Percentiles rank a stretch among this genome's conserved stretches.
These are phyloP conservation scores for Botryotinia calthae DNA, from an alignment of 2,329 filamentous ascomycete genomes.

Conservation along the genomic window DNA sequence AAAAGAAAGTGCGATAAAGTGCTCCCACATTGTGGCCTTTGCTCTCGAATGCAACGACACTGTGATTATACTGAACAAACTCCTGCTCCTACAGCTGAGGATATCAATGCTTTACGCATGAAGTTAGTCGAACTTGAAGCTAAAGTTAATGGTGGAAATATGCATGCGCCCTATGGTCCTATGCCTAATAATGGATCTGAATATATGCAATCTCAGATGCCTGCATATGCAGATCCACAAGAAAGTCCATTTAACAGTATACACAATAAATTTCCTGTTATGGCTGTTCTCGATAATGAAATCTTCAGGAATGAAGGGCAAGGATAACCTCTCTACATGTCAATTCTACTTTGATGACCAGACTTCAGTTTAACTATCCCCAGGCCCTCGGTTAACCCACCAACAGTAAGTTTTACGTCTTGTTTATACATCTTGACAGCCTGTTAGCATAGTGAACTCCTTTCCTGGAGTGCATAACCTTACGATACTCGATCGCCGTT, in stretches of 20 bases:
- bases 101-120: constrained; percentile 42
- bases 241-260: constrained; percentile 33
- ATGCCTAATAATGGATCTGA: constrained; percentile 22
- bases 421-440: neutral
- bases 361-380: constrained; percentile 41
- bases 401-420: constrained; percentile 5
- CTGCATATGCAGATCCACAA: constrained; percentile 29
- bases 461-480: neutral
- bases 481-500: neutral
- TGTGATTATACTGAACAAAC: constrained; percentile 45
- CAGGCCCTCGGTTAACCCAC: constrained; percentile 34
- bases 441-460: neutral
- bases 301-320: constrained; percentile 42
- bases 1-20: constrained; percentile 54
- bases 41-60: constrained; percentile 43
- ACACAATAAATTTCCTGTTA: constrained; percentile 43
- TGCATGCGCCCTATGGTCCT: constrained; percentile 29
- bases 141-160: constrained; percentile 36
- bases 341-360: constrained; percentile 13
- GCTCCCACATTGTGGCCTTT: constrained; percentile 49
- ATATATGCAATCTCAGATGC: constrained; percentile 25
- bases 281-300: constrained; percentile 46
- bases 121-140: constrained; percentile 43
- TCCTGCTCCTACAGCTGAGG: constrained; percentile 42
- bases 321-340: constrained; percentile 2